Evolutionary conservation across 108 stramenopile species (phyloP), one percentile per base, ranked within the genome.

Genomic region (Cyclotella choctawhatcheeana): DNA sequence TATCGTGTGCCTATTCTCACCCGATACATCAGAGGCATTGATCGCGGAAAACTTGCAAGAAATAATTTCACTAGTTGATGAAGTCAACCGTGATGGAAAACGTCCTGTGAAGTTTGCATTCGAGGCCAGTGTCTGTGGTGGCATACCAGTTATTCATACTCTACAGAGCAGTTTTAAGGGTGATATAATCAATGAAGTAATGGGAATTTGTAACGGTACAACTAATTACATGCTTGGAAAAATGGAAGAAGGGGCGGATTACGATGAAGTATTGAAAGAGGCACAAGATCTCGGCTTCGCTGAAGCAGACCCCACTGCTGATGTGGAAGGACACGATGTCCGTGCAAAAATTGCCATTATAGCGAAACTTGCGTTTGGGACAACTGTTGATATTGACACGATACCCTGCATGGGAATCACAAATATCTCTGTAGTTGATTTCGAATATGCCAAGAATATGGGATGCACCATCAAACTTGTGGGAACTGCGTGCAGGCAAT

Each of bases 241-340:
- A 65, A 76, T 78, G 77, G 88, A 89, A 48, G 69, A 76, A 16
- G 82, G 73, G 7, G 83, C 65, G 0, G 89, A 86, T 54, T 90
- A 90, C 37, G 85, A 85, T 48, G 77, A 73, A 12, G 91, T 85
- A 0, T 68, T 92, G 31, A 79, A 71, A 48, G 92, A 94, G 79
- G 88, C 93, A 29, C 89, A 89, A 66, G 88, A 88, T 34, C 73
- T 95, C 58, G 91, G 91, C 14, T 95, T 67, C 67, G 88, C 91
- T 10, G 89, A 92, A 74, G 87, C 84, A 2, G 93, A 95, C 68
- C 89, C 91, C 0, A 82, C 89, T 7, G 93, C 90, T 14, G 95
- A 96, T 69, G 90, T 97, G 5, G 95, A 96, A 73, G 97, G 97
- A 7, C 81, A 93, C 71, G 95, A 96, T 75, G 95, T 95, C 8